Conservation (phyloP, 352 stramenopile species). For the Pythium pectinolyticum region DNA sequence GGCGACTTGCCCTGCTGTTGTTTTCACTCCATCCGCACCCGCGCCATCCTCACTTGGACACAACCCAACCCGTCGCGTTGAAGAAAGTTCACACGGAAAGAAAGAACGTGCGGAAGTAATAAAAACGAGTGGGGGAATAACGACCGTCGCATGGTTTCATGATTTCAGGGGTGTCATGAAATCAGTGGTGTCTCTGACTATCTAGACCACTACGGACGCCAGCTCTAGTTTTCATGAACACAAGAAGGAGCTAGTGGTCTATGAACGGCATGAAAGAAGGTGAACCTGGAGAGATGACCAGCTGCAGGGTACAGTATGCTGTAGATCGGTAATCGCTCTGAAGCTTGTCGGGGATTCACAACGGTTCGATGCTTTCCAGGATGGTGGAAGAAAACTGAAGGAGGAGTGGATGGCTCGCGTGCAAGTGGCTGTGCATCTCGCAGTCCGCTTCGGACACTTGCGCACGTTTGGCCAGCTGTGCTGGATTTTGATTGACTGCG, state of each 20-base stretch:
- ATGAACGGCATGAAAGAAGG: no score
- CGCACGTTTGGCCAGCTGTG: neutral
- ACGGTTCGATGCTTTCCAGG: no score
- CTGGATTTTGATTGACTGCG: neutral
- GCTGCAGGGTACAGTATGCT: neutral
- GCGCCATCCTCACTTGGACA: conserved; percentile 29
- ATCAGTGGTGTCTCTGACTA: neutral
- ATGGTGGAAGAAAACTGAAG: neutral
- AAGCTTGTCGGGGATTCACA: no score
- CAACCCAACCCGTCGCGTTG: conserved; percentile 22
- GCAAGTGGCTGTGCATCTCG: neutral
- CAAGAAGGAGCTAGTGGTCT: no score
- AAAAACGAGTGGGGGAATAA: conserved; percentile 10
- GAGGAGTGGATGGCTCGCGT: neutral
- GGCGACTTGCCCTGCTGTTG: conserved; percentile 2
- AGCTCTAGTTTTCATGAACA: no score
- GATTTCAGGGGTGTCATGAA: neutral
- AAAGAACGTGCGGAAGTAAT: conserved; percentile 30
- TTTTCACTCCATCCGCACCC: conserved; percentile 9
- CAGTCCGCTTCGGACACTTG: neutral
- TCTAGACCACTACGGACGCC: neutral
- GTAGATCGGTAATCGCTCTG: no score
- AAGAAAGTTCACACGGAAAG: conserved; percentile 28
- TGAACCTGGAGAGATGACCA: neutral
- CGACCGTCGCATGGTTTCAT: conserved; percentile 2